Evolutionary conservation across 139 green algal species (phyloP), one percentile per base, ranked within the genome.

Genomic region (Micractinium sp.): DNA sequence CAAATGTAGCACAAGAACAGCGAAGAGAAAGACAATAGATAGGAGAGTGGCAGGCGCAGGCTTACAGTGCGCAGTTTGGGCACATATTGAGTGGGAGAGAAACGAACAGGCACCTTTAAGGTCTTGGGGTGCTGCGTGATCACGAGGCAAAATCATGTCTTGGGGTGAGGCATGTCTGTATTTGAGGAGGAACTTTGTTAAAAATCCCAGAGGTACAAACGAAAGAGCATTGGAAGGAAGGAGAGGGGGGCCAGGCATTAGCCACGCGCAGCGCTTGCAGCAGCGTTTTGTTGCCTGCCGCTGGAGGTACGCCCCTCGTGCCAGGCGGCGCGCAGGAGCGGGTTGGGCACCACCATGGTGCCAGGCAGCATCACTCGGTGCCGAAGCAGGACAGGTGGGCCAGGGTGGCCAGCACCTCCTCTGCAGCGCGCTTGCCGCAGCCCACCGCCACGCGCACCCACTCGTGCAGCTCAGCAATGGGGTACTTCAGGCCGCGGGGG

Each of bases 391-490:
- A 39, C 7, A 87, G 9, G 31, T 66, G 31, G 38, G 38, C 38
- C 38, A 87, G 83, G 20, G 67, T 31, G 36, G 83, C 67, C 83
- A 87, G 61, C 29, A 29, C 33, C 38, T 87, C 67, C 3, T 63
- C 33, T 20, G 83, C 67, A 19, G 41, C 38, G 33, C 18, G 83
- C 67, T 47, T 39, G 83, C 83, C 38, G 67, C 83, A 61, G 83
- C 83, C 83, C 67, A 79, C 61, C n/a, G 67, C 83, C 66, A 79
- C 18, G 16, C 41, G n/a, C 83, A 87, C 29, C 83, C 83, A 87
- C 66, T 87, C 66, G 35, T 36, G 67, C 83, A 87, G 83, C 66
- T 87, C 83, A 4, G 25, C 16, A 7, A 74, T 38, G 23, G 38
- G 38, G 66, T 79, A 87, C 83, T 87, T 87, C 36, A 87, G 36